Conservation (phyloP, 352 stramenopile genomes). For the Globisporangium nunn region DNA sequence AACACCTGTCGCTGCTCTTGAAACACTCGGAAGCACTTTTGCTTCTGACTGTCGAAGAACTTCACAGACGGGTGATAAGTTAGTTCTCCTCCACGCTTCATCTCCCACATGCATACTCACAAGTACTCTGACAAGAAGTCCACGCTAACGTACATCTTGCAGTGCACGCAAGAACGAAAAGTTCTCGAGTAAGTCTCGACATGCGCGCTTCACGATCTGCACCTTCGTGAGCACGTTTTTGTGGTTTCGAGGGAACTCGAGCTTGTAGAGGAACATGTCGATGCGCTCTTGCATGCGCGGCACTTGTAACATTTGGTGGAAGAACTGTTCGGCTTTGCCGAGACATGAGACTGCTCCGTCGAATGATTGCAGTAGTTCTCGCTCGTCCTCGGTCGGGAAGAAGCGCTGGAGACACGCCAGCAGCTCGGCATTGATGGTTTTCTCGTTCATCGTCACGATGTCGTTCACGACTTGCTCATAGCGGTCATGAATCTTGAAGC, state of each 20-base stretch:
- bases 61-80: constrained; percentile 2
- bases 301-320: constrained; percentile 55
- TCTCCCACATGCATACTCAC: no score
- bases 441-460: constrained; percentile 57
- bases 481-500: constrained; percentile 68
- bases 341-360: constrained; percentile 33
- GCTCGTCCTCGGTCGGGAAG: constrained; percentile 68
- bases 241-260: constrained; percentile 47
- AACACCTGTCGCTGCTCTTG: constrained; percentile 23
- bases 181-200: constrained; percentile 62
- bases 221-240: constrained; percentile 35
- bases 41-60: constrained; percentile 39
- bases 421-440: constrained; percentile 44
- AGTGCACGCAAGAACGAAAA: constrained; percentile 51
- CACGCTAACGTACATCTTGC: constrained; percentile 22
- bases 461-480: constrained; percentile 58
- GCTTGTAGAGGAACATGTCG: constrained; percentile 73
- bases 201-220: constrained; percentile 53
- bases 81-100: background rate
- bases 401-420: constrained; percentile 68
- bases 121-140: background rate
- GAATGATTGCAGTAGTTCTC: constrained; percentile 32
- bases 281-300: constrained; percentile 50
- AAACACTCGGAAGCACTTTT: constrained; percentile 32
- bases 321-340: constrained; percentile 70